A percentile compares a stretch with the other conserved stretches of the same genome.
Conservation (phyloP, 257 asterid genomes). For the Lycium barbarum region DNA sequence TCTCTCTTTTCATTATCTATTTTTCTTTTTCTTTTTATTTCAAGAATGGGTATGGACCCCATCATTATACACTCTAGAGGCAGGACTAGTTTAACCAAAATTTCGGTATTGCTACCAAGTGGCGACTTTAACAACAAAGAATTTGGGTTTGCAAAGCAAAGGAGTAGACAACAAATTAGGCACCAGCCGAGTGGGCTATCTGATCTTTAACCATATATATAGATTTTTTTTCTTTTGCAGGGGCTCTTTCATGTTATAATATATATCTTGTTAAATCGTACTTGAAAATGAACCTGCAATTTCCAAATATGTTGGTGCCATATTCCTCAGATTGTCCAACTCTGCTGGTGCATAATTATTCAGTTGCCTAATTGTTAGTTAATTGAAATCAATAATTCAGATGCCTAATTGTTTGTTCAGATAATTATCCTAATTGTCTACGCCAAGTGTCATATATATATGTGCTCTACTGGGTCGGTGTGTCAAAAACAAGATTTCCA, state of each 20-base stretch:
- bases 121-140: neutral
- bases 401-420: neutral
- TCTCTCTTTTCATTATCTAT: too few species aligned
- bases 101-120: neutral
- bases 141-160: slow-evolving; percentile 9
- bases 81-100: neutral
- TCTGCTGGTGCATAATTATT: neutral
- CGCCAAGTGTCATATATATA: too few species aligned
- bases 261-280: too few species aligned
- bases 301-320: neutral
- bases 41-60: too few species aligned
- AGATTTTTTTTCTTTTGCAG: too few species aligned
- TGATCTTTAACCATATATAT: neutral
- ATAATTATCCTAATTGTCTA: neutral
- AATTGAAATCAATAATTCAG: neutral
- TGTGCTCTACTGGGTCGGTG: too few species aligned
- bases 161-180: neutral
- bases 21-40: too few species aligned
- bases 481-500: neutral
- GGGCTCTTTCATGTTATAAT: too few species aligned
- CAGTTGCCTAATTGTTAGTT: neutral
- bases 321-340: neutral
- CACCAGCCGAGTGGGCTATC: too few species aligned
- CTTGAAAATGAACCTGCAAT: neutral
- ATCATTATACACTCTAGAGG: too few species aligned